Evolutionary conservation across 495 filamentous ascomycete species (phyloP).

Genomic region (Tetracladium setigerum): DNA sequence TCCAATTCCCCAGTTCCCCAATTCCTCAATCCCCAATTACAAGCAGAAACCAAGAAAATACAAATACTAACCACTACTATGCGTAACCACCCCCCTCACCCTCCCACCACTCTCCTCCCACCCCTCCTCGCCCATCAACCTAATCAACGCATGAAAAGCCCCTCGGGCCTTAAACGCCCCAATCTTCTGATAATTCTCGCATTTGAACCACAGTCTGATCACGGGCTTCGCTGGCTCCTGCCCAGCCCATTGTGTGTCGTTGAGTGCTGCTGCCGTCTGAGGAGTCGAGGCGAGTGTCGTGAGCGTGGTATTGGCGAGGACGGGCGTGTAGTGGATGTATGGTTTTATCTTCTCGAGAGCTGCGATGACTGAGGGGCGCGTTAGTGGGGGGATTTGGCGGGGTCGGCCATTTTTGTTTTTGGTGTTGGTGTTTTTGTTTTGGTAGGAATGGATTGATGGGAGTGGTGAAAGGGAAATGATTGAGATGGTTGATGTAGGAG

Average conservation of each 20-base stretch:
- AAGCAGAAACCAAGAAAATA: slow-evolving; percentile 6
- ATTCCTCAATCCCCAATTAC: neutral
- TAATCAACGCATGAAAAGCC: slow-evolving; percentile 77
- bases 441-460: no score
- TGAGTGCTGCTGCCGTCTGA: slow-evolving; percentile 38
- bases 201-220: slow-evolving; percentile 87
- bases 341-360: slow-evolving; percentile 67
- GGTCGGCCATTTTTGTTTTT: slow-evolving; percentile 35
- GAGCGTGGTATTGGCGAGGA: slow-evolving; percentile 70
- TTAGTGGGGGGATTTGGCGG: slow-evolving; percentile 49
- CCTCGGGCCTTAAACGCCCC: slow-evolving; percentile 92
- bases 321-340: slow-evolving; percentile 76
- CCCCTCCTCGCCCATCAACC: slow-evolving; percentile 58
- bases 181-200: slow-evolving; percentile 85
- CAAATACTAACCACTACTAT: slow-evolving; percentile 67
- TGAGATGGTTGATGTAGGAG: no score
- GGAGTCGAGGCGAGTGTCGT: slow-evolving; percentile 67
- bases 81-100: slow-evolving; percentile 75
- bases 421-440: no score
- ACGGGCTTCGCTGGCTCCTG: slow-evolving; percentile 51
- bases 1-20: neutral
- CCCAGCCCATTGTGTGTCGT: slow-evolving; percentile 51
- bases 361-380: slow-evolving; percentile 54
- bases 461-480: no score
- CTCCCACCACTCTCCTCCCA: slow-evolving; percentile 41